phyloP scores from a whole-genome alignment of 495 filamentous ascomycete genomes.

The Terfezia claveryi region DNA sequence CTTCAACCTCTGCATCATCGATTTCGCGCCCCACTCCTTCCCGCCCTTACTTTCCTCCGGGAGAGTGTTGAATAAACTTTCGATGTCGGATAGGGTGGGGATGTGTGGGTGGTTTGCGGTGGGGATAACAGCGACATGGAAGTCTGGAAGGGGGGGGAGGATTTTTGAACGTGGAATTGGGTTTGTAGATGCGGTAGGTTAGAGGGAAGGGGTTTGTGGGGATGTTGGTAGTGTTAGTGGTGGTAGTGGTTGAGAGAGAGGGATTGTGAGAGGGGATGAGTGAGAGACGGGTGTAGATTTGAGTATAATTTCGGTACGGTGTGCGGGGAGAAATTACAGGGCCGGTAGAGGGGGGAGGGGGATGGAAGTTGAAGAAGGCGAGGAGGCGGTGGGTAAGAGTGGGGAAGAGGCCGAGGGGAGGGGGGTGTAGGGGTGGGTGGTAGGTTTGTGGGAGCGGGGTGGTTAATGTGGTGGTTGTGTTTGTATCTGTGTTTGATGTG shows the following conservation, averaged over 20 bases:
- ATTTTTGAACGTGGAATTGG: slow-evolving; percentile 48
- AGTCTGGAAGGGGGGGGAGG: slow-evolving; percentile 56
- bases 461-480: background rate
- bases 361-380: slow-evolving; percentile 3
- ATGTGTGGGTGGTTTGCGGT: too few relatives aligned
- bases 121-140: slow-evolving; percentile 48
- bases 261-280: slow-evolving; percentile 58
- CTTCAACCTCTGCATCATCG: too few relatives aligned
- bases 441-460: slow-evolving; percentile 1
- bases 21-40: too few relatives aligned
- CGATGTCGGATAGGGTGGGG: too few relatives aligned
- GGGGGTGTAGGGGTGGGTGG: background rate
- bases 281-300: slow-evolving; percentile 53
- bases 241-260: too few relatives aligned
- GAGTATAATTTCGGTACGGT: slow-evolving; percentile 55
- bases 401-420: slow-evolving; percentile 9
- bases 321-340: slow-evolving; percentile 47
- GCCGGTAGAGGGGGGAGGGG: slow-evolving; percentile 23
- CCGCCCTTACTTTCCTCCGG: too few relatives aligned
- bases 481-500: background rate
- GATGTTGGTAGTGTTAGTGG: slow-evolving; percentile 11
- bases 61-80: too few relatives aligned
- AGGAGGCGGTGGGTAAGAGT: slow-evolving; percentile 1
- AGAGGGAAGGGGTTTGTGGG: slow-evolving; percentile 38
- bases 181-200: slow-evolving; percentile 62